Evolutionary conservation across 2,329 filamentous ascomycete genomes (phyloP), one percentile per base, ranked within the genome.

Genomic region (Alternaria triticina): DNA sequence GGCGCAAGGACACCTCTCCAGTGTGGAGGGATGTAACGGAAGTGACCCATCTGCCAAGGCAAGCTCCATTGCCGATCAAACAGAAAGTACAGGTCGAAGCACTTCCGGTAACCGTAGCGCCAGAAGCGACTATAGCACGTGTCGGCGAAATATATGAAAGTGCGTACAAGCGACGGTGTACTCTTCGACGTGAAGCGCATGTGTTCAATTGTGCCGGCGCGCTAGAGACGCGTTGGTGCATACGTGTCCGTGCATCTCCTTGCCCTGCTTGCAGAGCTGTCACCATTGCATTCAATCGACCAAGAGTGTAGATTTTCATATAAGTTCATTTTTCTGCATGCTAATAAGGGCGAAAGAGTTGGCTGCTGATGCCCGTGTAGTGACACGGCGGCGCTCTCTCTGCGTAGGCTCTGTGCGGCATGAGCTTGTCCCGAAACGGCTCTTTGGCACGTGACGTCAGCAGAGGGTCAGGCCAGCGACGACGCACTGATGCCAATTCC

Each of bases 401-500:
- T 40, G 9, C 8, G 0, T 11, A 1, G n/a, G 36, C 36, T 40
- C 33, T 11, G 15, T 40, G 36, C 15, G 36, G 5, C 36, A 17
- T 40, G 36, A 17, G 36, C 36, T 40, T 11, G 36, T 11, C 36
- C 36, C 36, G n/a, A 40, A 40, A 40, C 36, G n/a, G 36, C 36
- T 17, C 36, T 40, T 40, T 10, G 9, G 36, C 36, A 40, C 36
- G 36, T 40, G 36, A 36, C 33, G 33, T n/a, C 15, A 36, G 33
- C 74, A 77, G 11, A 77, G 61, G 8, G 52, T 57, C 33, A 76
- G 56, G 3, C 73, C 69, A 15, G 67, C 73, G 43, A 76, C 59
- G 28, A 70, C 49, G 59, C 71, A 76, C 69, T 20, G 50, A 15
- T 22, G n/a, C 20, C 17, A 45, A 30, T 47, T 50, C 57, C 46